These are phyloP conservation scores for Quercus parvula DNA, from an alignment of 306 rosid species.

Conservation along the genomic window DNA sequence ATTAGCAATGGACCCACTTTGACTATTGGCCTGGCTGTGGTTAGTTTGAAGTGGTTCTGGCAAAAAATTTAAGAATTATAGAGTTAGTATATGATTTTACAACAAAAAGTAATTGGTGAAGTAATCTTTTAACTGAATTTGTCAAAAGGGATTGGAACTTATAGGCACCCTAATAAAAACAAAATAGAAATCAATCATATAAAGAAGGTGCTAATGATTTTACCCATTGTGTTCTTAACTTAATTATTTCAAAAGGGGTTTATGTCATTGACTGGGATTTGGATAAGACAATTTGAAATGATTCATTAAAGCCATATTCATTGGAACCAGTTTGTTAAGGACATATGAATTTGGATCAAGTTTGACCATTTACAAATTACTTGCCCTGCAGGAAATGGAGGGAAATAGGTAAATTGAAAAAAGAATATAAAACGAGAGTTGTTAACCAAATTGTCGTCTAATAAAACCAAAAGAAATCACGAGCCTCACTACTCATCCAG, in stretches of 20 bases:
- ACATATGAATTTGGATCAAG: conserved; percentile 20
- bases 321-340: conserved; percentile 1
- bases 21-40: conserved; percentile 32
- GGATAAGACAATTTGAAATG: conserved; percentile 10
- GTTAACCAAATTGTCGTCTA: conserved; percentile 22
- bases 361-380: conserved; percentile 24
- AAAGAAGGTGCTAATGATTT: conserved; percentile 24
- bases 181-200: conserved; percentile 5
- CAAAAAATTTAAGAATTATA: background rate
- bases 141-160: background rate
- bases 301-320: conserved; percentile 26
- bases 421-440: conserved; percentile 9
- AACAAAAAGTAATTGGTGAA: conserved; percentile 4
- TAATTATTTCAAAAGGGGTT: no score
- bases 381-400: conserved; percentile 36
- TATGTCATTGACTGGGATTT: no score
- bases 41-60: background rate
- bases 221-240: background rate
- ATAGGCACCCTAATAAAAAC: background rate
- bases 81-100: background rate
- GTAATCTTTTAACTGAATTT: conserved; percentile 9
- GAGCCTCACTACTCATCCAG: background rate
- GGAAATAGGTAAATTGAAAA: background rate
- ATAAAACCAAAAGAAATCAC: conserved; percentile 1
- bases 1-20: conserved; percentile 36